These are phyloP conservation scores for Lathyrus oleraceus DNA, from an alignment of 306 rosid genomes.

Conservation along the genomic window DNA sequence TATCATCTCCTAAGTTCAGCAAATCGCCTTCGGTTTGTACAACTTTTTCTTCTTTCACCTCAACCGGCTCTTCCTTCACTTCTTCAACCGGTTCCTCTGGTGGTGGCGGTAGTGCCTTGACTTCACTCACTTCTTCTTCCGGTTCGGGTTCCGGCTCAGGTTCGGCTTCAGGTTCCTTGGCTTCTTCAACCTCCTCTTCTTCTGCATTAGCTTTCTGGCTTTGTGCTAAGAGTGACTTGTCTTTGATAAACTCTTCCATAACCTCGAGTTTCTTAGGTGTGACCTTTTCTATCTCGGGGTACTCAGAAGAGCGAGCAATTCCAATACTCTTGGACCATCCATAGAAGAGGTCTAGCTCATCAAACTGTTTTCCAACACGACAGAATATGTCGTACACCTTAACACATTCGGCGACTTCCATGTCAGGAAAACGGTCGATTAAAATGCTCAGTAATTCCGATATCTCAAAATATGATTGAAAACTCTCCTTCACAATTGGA, in stretches of 20 bases:
- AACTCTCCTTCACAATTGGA: constrained; percentile 77
- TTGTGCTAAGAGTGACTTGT: constrained; percentile 51
- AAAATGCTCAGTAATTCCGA: constrained; percentile 60
- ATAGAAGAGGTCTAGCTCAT: constrained; percentile 77
- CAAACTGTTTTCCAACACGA: constrained; percentile 77
- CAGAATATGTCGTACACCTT: constrained; percentile 73
- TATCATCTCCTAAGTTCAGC: constrained; percentile 64
- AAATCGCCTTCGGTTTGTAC: constrained; percentile 58
- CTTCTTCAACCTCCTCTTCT: constrained; percentile 21
- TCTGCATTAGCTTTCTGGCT: neutral
- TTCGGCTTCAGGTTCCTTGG: constrained; percentile 14
- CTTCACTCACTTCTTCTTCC: constrained; percentile 51
- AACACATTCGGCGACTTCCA: constrained; percentile 52
- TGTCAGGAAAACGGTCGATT: constrained; percentile 69
- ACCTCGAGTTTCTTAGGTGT: constrained; percentile 68
- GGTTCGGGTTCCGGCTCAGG: constrained; percentile 28
- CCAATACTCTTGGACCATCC: constrained; percentile 68
- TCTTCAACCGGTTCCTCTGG: constrained; percentile 48
- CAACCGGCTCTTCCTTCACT: constrained; percentile 40
- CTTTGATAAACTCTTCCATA: constrained; percentile 78
- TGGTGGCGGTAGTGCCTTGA: constrained; percentile 75
- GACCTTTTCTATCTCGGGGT: constrained; percentile 76
- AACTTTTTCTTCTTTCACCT: constrained; percentile 27
- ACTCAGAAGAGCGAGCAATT: constrained; percentile 78
- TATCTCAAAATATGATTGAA: constrained; percentile 65